Evolutionary conservation across 805 yeast species (phyloP).

Genomic region (Lachancea fermentati): DNA sequence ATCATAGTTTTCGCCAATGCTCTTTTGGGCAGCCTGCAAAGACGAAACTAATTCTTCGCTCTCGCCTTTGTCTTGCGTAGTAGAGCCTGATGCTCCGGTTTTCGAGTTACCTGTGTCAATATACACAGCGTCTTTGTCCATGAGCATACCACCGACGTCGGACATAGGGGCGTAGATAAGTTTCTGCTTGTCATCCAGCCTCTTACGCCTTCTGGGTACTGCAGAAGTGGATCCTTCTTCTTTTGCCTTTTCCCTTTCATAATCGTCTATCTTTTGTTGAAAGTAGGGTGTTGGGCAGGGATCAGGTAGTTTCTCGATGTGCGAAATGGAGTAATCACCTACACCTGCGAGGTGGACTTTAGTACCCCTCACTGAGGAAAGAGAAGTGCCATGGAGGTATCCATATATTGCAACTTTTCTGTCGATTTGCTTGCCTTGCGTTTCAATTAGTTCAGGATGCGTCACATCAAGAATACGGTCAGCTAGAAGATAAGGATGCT

Average conservation of each 20-base stretch:
- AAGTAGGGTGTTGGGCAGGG: constrained; percentile 98
- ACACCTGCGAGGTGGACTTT: constrained; percentile 92
- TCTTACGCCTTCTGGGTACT: constrained; percentile 76
- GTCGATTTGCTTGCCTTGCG: constrained; percentile 71
- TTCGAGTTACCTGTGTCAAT: constrained; percentile 52
- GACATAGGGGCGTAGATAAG: constrained; percentile 98
- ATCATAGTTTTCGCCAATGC: constrained; percentile 52
- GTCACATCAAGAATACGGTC: constrained; percentile 93
- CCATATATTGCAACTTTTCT: constrained; percentile 91
- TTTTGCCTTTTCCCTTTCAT: constrained; percentile 65
- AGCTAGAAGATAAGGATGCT: constrained; percentile 89
- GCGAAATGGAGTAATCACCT: constrained; percentile 75
- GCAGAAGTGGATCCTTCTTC: constrained; percentile 52
- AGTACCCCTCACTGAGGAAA: constrained; percentile 55
- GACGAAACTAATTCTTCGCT: constrained; percentile 84
- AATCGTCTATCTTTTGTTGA: constrained; percentile 78
- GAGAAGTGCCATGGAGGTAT: constrained; percentile 88
- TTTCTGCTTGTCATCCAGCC: constrained; percentile 91
- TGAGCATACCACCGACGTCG: constrained; percentile 96
- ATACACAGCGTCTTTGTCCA: constrained; percentile 96
- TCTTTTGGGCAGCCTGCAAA: constrained; percentile 62
- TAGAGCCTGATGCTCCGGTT: constrained; percentile 23
- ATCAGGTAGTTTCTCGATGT: constrained; percentile 88
- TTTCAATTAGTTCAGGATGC: constrained; percentile 75
- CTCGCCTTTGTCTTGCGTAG: constrained; percentile 65